Evolutionary conservation across 78 protist genomes (phyloP).

Genomic region (Cavenderia fasciculata): DNA sequence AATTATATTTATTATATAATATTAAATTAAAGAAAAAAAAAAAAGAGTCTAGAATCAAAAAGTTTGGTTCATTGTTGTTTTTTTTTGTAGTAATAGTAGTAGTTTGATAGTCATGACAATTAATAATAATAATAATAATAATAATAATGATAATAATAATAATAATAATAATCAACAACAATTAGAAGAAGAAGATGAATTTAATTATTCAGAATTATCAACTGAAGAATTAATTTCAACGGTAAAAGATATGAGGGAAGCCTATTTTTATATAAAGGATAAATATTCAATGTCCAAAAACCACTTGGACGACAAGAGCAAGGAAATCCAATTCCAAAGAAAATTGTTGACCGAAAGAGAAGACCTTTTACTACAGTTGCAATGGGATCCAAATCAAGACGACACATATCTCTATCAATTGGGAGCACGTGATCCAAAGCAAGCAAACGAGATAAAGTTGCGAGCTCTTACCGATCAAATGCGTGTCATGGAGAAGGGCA

Average conservation of each 20-base stretch:
- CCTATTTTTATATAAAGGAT: slow-evolving; percentile 9
- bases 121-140: no score
- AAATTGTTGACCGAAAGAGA: slow-evolving; percentile 32
- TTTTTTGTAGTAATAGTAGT: no score
- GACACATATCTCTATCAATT: not conserved
- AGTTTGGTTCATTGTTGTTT: no score
- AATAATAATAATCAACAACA: no score
- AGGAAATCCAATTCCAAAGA: slow-evolving; percentile 20
- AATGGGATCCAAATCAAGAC: slow-evolving; percentile 59
- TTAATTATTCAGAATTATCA: no score
- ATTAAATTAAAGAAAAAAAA: no score
- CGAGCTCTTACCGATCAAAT: slow-evolving; percentile 46
- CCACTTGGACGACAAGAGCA: not conserved
- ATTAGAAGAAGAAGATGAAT: no score
- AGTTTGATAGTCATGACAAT: no score
- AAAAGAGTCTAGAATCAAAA: no score
- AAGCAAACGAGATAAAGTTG: slow-evolving; percentile 29
- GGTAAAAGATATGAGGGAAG: slow-evolving; percentile 15
- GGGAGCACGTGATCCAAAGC: not conserved
- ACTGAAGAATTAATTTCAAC: slow-evolving; percentile 30
- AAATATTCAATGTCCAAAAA: not conserved
- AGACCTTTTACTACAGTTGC: slow-evolving; percentile 27
- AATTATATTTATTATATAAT: no score
- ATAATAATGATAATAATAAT: no score
- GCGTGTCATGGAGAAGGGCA: slow-evolving; percentile 44